Evolutionary conservation across 441 rosid genomes (phyloP), one percentile per base, ranked within the genome.

Genomic region (Pelargonium hybrid): DNA sequence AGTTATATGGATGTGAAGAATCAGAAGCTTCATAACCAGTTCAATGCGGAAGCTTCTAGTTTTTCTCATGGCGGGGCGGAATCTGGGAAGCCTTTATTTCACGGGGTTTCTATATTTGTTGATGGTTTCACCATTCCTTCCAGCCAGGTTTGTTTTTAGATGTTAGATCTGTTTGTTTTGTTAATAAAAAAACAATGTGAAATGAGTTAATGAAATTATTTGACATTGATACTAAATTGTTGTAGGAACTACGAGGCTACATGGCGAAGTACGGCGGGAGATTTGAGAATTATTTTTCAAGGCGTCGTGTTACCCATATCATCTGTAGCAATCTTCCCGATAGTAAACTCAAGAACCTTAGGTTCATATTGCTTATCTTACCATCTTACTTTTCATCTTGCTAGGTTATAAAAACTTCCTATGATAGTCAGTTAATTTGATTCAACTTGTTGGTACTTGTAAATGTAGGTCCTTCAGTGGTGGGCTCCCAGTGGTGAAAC

Each of bases 401-500:
- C 21, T 15, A 71, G n/a, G 61, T 50, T 25, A 50, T 72, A 9
- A 68, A 23, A 23, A 65, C 7, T 70, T 15, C 15, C 13, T 21
- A 21, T 74, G 41, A 11, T 18, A 54, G 66, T 31, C 9, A n/a
- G 25, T 29, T 65, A 13, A 57, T 67, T 66, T 62, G 13, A 17
- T 68, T 50, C n/a, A 50, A 7, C 34, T 48, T 29, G 3, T 39
- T 65, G 43, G 21, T 37, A 15, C 5, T 37, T 48, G 29, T 14
- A 43, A 14, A 64, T 77, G 6, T 79, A 93, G 98, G 83, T 86
- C 97, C 70, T 93, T 91, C 75, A 91, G 97, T 74, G 74, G 88
- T 80, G 97, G 98, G 37, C 85, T 91, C 45, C 98, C 98, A 39
- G 96, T 93, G 7, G 93, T 93, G 75, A 91, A 88, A 85, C 98